phyloP scores from a whole-genome alignment of 2,329 filamentous ascomycete species.

The Cercospora sp. region DNA sequence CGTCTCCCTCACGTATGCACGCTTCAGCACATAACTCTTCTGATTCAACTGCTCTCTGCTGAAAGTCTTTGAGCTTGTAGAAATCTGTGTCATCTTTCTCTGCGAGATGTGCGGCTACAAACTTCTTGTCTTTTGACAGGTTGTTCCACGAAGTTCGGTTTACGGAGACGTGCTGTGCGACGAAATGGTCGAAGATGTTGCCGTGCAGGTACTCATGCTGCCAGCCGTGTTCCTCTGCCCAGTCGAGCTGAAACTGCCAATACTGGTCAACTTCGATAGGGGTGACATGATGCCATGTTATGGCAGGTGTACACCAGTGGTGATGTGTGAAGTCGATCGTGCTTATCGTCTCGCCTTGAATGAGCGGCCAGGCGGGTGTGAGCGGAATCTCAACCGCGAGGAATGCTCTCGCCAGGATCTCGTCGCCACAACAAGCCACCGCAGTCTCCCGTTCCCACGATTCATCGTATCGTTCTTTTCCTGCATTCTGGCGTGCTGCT shows the following conservation, averaged over 20 bases:
- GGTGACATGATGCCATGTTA: conserved; percentile 43
- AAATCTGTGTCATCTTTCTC: conserved; percentile 27
- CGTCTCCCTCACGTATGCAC: conserved; percentile 27
- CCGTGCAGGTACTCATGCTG: conserved; percentile 37
- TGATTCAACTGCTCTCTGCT: conserved; percentile 32
- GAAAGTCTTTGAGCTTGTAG: conserved; percentile 27
- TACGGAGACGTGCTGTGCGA: conserved; percentile 34
- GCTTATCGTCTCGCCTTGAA: conserved; percentile 47
- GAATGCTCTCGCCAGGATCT: conserved; percentile 53
- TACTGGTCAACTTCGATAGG: conserved; percentile 34
- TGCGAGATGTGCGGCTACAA: conserved; percentile 28
- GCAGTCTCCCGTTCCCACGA: conserved; percentile 47
- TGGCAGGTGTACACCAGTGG: conserved; percentile 48
- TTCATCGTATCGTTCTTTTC: conserved; percentile 39
- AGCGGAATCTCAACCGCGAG: conserved; percentile 49
- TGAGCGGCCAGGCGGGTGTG: conserved; percentile 46
- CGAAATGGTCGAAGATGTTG: conserved; percentile 39
- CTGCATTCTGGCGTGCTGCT: conserved; percentile 44
- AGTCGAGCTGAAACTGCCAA: conserved; percentile 38
- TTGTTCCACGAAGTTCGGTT: conserved; percentile 40
- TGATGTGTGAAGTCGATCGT: conserved; percentile 45
- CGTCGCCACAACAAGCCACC: conserved; percentile 57
- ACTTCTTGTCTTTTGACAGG: conserved; percentile 34
- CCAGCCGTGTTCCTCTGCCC: conserved; percentile 37
- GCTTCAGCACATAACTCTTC: conserved; percentile 36